Conservation (phyloP, 371 early-diverging fungal species). For the Saksenaea oblongispora region DNA sequence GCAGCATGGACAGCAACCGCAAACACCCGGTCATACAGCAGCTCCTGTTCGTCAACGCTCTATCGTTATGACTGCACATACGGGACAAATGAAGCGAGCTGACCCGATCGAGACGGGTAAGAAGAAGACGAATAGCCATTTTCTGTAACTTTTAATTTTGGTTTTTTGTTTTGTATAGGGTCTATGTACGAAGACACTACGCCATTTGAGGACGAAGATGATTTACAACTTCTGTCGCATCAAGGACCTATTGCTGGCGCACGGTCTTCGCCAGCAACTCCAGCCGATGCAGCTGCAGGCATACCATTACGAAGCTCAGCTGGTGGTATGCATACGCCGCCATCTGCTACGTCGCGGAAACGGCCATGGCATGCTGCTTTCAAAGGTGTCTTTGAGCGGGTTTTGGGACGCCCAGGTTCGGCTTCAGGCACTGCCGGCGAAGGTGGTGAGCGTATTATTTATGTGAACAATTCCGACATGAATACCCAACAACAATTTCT, state of each 20-base stretch:
- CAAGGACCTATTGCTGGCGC: slow-evolving; percentile 46
- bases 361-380: neutral
- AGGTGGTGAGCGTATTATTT: slow-evolving; percentile 72
- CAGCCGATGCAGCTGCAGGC: slow-evolving; percentile 12
- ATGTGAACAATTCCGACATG: slow-evolving; percentile 79
- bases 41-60: neutral
- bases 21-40: neutral
- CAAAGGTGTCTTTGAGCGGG: slow-evolving; percentile 21
- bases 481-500: slow-evolving; percentile 79
- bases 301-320: slow-evolving; percentile 19
- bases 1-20: slow-evolving; percentile 13
- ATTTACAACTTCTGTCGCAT: slow-evolving; percentile 42
- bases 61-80: slow-evolving; percentile 6
- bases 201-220: slow-evolving; percentile 47
- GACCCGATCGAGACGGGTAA: slow-evolving; percentile 30
- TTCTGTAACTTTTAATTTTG: neutral
- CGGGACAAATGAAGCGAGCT: slow-evolving; percentile 13
- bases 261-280: slow-evolving; percentile 6
- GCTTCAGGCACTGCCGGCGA: slow-evolving; percentile 41
- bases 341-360: slow-evolving; percentile 6
- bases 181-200: slow-evolving; percentile 49
- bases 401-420: slow-evolving; percentile 25
- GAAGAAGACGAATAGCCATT: neutral
- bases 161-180: slow-evolving; percentile 8
- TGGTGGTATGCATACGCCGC: neutral